Percentiles rank a stretch among this genome's conserved stretches.
phyloP scores from a whole-genome alignment of 805 yeast species.

The Kuraishia cidri region DNA sequence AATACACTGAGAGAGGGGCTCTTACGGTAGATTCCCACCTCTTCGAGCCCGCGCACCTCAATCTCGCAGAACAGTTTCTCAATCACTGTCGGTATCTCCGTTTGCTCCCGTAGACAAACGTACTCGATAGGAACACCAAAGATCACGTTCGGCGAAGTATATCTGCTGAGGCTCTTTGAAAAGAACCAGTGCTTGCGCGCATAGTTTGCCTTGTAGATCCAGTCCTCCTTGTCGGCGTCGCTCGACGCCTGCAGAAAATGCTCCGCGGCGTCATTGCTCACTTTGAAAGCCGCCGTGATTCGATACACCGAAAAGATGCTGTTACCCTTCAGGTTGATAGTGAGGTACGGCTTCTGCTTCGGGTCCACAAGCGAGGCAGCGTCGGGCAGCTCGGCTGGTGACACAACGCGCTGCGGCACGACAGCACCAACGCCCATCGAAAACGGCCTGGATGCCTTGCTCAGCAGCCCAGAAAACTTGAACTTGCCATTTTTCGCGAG shows the following conservation, averaged over 20 bases:
- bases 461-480: constrained; percentile 15
- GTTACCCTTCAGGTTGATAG: constrained; percentile 34
- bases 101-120: constrained; percentile 65
- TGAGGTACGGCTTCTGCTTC: constrained; percentile 40
- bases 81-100: constrained; percentile 57
- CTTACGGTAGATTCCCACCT: constrained; percentile 81
- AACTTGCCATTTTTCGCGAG: constrained; percentile 4
- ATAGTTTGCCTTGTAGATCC: constrained; percentile 49
- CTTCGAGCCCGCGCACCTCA: constrained; percentile 82
- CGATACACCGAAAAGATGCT: constrained; percentile 45
- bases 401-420: constrained; percentile 26
- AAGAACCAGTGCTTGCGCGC: constrained; percentile 48
- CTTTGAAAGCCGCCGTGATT: constrained; percentile 37
- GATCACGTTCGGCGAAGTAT: constrained; percentile 24
- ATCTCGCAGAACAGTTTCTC: constrained; percentile 62
- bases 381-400: constrained; percentile 53
- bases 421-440: constrained; percentile 35
- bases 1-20: constrained; percentile 43
- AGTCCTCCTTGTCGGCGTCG: constrained; percentile 58
- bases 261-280: constrained; percentile 28
- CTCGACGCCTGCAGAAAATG: constrained; percentile 57
- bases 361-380: constrained; percentile 28
- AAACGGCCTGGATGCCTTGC: constrained; percentile 49
- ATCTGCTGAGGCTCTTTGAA: constrained; percentile 25
- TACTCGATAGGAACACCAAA: constrained; percentile 83